Conservation (phyloP, 1,284 basidiomycete genomes). For the Malassezia sp. region DNA sequence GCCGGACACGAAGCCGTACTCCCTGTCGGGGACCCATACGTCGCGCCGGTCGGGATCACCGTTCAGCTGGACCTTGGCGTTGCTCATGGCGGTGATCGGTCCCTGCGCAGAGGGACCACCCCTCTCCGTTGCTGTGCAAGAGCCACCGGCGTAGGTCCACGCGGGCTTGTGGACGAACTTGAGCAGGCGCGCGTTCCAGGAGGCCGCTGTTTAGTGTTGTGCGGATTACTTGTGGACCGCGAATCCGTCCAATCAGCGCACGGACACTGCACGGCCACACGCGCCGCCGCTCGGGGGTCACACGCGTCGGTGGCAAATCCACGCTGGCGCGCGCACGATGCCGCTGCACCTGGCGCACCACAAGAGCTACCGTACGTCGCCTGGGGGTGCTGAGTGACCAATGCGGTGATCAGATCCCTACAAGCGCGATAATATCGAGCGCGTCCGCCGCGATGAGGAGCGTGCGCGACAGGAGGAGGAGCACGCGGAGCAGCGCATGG, state of each 20-base stretch:
- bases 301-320: too few species aligned
- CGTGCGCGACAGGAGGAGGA: constrained; percentile 51
- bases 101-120: too few species aligned
- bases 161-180: too few species aligned
- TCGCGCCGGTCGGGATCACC: constrained; percentile 67
- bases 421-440: constrained; percentile 67
- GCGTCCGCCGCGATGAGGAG: constrained; percentile 66
- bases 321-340: constrained; percentile 20
- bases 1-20: constrained; percentile 76
- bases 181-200: too few species aligned
- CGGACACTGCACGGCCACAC: background rate
- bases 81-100: constrained; percentile 2
- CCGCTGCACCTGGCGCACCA: constrained; percentile 55
- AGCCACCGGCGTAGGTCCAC: too few species aligned
- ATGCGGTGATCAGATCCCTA: constrained; percentile 58
- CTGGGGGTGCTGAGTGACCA: background rate
- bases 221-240: too few species aligned
- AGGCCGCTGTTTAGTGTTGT: too few species aligned
- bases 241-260: constrained; percentile 9
- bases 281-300: background rate
- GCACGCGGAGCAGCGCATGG: constrained; percentile 59
- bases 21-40: constrained; percentile 86
- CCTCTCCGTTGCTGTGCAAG: too few species aligned
- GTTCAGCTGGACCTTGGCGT: background rate
- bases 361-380: constrained; percentile 63